These are phyloP conservation scores for Sphenostylis stenocarpa DNA, from an alignment of 306 rosid species.

Conservation along the genomic window DNA sequence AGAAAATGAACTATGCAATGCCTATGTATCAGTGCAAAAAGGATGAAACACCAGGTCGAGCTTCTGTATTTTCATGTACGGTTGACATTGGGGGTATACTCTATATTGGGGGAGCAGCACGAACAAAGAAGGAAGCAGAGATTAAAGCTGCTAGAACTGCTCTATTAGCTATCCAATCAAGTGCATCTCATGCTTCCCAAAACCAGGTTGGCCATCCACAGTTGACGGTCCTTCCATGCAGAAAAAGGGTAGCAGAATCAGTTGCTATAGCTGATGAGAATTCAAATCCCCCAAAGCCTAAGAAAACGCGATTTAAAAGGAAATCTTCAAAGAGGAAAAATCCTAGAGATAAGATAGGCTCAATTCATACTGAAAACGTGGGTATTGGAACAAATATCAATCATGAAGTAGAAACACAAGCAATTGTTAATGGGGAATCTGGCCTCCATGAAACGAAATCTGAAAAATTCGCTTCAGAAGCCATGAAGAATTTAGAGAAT, in stretches of 20 bases:
- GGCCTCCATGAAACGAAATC: slow-evolving; percentile 20
- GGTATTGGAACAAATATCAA: slow-evolving; percentile 18
- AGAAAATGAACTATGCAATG: slow-evolving; percentile 94
- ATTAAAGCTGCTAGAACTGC: slow-evolving; percentile 98
- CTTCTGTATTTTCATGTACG: slow-evolving; percentile 59
- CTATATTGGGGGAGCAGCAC: slow-evolving; percentile 81
- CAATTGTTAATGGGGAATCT: slow-evolving; percentile 22
- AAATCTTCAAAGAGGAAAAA: slow-evolving; percentile 45
- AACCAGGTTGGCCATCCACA: slow-evolving; percentile 44
- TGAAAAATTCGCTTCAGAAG: slow-evolving; percentile 26
- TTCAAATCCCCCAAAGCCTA: slow-evolving; percentile 45
- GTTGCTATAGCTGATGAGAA: slow-evolving; percentile 36
- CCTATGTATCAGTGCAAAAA: slow-evolving; percentile 71
- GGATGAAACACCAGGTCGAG: slow-evolving; percentile 60
- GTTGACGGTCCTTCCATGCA: slow-evolving; percentile 79
- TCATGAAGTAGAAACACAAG: slow-evolving; percentile 15
- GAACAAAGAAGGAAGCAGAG: slow-evolving; percentile 94
- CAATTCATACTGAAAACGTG: slow-evolving; percentile 10
- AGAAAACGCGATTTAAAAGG: slow-evolving; percentile 57
- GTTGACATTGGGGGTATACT: slow-evolving; percentile 86
- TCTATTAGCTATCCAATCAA: slow-evolving; percentile 70
- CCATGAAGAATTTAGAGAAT: slow-evolving; percentile 26
- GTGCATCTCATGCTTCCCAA: slow-evolving; percentile 47
- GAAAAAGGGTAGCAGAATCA: slow-evolving; percentile 48
- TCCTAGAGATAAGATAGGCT: slow-evolving; percentile 29